Evolutionary conservation across 2,329 filamentous ascomycete genomes (phyloP), one percentile per base, ranked within the genome.

Genomic region (Talaromyces islandicus): DNA sequence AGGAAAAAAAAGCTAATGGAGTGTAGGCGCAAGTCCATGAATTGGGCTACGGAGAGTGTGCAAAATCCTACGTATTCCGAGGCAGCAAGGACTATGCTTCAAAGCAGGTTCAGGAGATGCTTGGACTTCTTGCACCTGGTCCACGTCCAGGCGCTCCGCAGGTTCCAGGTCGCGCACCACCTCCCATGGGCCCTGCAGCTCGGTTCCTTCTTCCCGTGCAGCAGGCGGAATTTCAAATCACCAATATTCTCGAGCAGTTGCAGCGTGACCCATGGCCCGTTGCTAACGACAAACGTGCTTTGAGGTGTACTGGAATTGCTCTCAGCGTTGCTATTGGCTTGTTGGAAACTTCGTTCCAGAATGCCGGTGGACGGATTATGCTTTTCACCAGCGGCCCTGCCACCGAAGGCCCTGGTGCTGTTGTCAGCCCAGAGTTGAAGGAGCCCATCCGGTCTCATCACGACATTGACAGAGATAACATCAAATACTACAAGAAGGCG

Each of bases 401-500:
- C 46, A 99, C 94, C 0, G 94, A 99, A 76, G 94, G 94, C 1
- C 94, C 94, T 11, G 94, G 94, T 63, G 92, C 96, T 85, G 94
- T 99, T 32, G 94, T 99, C 72, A 92, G 92, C 2, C 91, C 94
- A 25, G 94, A 99, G 77, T 81, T 99, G 65, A 89, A 93, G 74
- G 94, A 99, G 74, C 92, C 95, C 10, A 97, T 99, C 66, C 89
- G 94, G 71, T 97, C 93, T 48, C 94, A 99, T 78, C 94, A 99
- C 77, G 94, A 99, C 70, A 99, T 99, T 75, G 94, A 99, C 73
- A 87, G 92, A 60, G 94, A 99, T 76, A 97, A 97, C 74, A 96
- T 96, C 79, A 99, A 99, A 77, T 97, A 97, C 78, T 97, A 96
- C 80, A 99, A 99, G 83, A 99, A 99, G 79, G 94, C 94, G 24